Conservation (phyloP, 2,329 filamentous ascomycete genomes). For the Colletotrichum sidae region DNA sequence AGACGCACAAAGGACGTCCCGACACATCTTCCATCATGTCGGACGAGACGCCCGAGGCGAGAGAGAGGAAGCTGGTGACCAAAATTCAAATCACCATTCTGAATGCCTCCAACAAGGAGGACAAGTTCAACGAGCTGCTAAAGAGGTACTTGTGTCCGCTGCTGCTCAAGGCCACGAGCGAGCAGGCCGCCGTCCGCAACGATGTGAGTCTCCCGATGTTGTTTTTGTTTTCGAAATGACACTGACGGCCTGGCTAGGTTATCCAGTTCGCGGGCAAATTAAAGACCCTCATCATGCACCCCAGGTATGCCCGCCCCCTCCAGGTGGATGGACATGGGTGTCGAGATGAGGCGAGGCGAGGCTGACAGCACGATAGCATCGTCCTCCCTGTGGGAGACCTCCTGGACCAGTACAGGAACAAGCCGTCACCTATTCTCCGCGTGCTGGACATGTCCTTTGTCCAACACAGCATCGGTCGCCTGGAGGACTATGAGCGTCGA, state of each 20-base stretch:
- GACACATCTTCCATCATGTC: slow-evolving; percentile 26
- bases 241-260: slow-evolving; percentile 17
- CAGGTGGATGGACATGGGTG: too few relatives aligned
- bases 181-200: slow-evolving; percentile 78
- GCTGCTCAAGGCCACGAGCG: slow-evolving; percentile 87
- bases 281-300: slow-evolving; percentile 28
- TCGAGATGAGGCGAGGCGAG: slow-evolving; percentile 7
- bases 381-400: slow-evolving; percentile 86
- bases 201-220: slow-evolving; percentile 18
- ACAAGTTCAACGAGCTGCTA: slow-evolving; percentile 82
- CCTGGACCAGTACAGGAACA: slow-evolving; percentile 87
- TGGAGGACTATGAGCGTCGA: slow-evolving; percentile 70
- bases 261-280: slow-evolving; percentile 34
- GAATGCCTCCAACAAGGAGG: slow-evolving; percentile 83
- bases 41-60: slow-evolving; percentile 35
- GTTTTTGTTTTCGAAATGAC: slow-evolving; percentile 9
- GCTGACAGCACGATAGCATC: slow-evolving; percentile 58
- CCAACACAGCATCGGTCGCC: slow-evolving; percentile 76
- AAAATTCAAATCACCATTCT: slow-evolving; percentile 87
- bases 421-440: slow-evolving; percentile 78
- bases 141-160: slow-evolving; percentile 84
- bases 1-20: not conserved
- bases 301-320: slow-evolving; percentile 16
- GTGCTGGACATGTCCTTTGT: slow-evolving; percentile 92
- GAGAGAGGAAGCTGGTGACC: slow-evolving; percentile 75